Base-by-base conservation (phyloP, 176 grass and related monocot genomes). In the Zea luxurians region DNA sequence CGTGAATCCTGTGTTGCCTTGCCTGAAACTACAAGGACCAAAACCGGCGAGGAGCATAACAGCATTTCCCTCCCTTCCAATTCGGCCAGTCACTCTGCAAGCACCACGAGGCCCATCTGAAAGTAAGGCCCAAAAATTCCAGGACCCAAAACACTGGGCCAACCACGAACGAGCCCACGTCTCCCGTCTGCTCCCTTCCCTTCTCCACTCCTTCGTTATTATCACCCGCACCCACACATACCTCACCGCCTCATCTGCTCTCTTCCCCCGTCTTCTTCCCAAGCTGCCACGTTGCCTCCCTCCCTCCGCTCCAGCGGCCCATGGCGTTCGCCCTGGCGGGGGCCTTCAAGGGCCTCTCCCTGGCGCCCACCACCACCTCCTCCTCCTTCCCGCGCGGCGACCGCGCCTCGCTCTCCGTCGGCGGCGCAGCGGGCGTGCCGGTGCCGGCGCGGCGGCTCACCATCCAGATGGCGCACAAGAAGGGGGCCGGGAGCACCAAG, bases 381-480 rank as follows among this genome's bases (percentile, higher is more conserved):
- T 3, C 87, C 44, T 77, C 83, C 40, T 88, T 85, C 71, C 71
- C 85, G 21, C 50, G 60, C 11, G 71, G 77, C 0, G 89, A 88
- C 62, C 49, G 81, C 55, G 27, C 54, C 44, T 61, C 78, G 15
- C 54, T 73, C 62, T 37, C 75, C n/a, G 61, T 59, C 6, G 44
- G 52, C 36, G 41, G 36, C 20, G 81, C 57, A 3, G 40, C 67
- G 42, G 82, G 54, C n/a, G 48, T 66, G 70, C 4, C 38, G 38
- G 27, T 84, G 71, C 83, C 80, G 48, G 74, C 78, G 80, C 79
- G 82, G 58, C 84, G 90, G 18, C 82, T 99, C 27, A 99, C 96
- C n/a, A 90, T 99, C 48, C 82, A 83, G 78, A 92, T 89, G 86
- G 96, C 96, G 81, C 96, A 99, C 90, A 99, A 99, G 92, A 95